Evolutionary conservation across 345 rosid species (phyloP).

Genomic region (Barbarea vulgaris): DNA sequence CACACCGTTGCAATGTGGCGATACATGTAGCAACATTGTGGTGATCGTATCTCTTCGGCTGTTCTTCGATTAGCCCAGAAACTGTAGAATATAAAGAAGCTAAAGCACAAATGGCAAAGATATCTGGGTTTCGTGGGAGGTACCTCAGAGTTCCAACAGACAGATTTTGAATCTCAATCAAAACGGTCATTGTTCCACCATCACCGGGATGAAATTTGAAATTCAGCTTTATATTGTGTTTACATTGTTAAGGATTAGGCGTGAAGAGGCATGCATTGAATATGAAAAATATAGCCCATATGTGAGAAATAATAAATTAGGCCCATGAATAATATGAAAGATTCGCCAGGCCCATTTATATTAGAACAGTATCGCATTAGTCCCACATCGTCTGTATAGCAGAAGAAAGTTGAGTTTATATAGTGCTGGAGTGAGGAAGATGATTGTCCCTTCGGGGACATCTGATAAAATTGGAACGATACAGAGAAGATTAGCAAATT

Average conservation of each 20-base stretch:
- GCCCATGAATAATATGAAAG: neutral
- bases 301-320: neutral
- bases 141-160: constrained; percentile 1
- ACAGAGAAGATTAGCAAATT: constrained; percentile 33
- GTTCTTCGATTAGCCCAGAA: constrained; percentile 18
- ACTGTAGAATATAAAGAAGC: constrained; percentile 20
- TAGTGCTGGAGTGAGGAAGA: rapidly evolving
- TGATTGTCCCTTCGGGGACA: constrained; percentile 28
- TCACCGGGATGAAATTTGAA: neutral
- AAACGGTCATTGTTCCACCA: constrained; percentile 8
- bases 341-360: neutral
- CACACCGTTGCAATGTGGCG: constrained; percentile 58
- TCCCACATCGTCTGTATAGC: neutral
- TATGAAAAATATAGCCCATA: neutral
- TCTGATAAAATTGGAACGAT: constrained; percentile 36
- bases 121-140: constrained; percentile 25
- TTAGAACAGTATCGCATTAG: neutral
- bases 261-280: neutral
- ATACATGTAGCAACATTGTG: constrained; percentile 50
- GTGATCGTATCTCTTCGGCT: constrained; percentile 15
- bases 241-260: neutral
- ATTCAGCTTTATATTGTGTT: neutral
- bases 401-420: neutral
- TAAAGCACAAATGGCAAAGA: neutral
- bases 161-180: neutral